Conservation (phyloP, 352 stramenopile genomes). For the Aphanomyces invadans region DNA sequence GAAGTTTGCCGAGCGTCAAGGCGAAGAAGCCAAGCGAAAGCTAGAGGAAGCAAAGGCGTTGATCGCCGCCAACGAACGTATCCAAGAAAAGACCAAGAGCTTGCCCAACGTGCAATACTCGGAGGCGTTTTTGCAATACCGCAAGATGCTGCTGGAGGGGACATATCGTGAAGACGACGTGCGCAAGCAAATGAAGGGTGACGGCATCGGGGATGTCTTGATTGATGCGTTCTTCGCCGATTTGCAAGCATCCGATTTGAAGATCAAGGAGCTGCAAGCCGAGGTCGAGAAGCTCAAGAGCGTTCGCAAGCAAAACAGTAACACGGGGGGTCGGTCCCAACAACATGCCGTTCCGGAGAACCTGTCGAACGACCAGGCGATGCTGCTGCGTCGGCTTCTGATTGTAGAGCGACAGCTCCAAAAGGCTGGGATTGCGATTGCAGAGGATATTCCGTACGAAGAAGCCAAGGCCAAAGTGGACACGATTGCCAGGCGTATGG, state of each 20-base stretch:
- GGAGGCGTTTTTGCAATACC: constrained; percentile 55
- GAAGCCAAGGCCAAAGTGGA: constrained; percentile 86
- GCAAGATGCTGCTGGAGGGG: constrained; percentile 64
- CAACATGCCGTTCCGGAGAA: constrained; percentile 12
- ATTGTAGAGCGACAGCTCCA: constrained; percentile 81
- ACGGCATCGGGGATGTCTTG: constrained; percentile 59
- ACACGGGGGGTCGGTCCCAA: neutral
- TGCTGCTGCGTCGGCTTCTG: constrained; percentile 64
- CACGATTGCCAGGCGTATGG: constrained; percentile 86
- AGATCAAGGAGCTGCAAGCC: constrained; percentile 68
- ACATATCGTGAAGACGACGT: constrained; percentile 53
- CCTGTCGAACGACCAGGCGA: constrained; percentile 54
- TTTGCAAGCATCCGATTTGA: constrained; percentile 76
- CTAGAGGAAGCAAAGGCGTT: constrained; percentile 74
- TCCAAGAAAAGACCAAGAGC: constrained; percentile 51
- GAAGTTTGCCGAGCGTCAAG: constrained; percentile 73
- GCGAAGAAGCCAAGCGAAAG: constrained; percentile 57
- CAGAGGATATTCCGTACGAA: constrained; percentile 90
- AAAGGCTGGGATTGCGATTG: constrained; percentile 79
- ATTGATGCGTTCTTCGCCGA: constrained; percentile 78
- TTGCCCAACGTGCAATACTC: constrained; percentile 34
- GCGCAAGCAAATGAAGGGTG: constrained; percentile 65
- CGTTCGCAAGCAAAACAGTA: constrained; percentile 28
- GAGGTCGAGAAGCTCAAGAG: constrained; percentile 78
- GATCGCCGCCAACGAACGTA: constrained; percentile 78